Percentiles rank a stretch among this genome's conserved stretches.
phyloP scores from a whole-genome alignment of 768 basidiomycete species.

The Rhodotorula toruloides region DNA sequence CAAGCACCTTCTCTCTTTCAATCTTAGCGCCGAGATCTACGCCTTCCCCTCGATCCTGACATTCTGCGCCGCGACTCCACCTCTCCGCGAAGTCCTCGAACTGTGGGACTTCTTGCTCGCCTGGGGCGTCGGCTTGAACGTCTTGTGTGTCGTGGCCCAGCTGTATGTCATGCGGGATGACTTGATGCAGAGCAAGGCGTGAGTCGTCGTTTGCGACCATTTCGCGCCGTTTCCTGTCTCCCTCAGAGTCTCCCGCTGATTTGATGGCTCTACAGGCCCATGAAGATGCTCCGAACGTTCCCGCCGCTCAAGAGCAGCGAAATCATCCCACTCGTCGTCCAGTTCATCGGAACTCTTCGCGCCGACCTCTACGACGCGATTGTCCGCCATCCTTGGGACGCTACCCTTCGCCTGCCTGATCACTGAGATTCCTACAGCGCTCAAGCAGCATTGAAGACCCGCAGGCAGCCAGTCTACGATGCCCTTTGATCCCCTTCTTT shows the following conservation, averaged over 20 bases:
- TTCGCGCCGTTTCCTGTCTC: not conserved
- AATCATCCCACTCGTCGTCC: slow-evolving; percentile 87
- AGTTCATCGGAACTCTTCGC: slow-evolving; percentile 85
- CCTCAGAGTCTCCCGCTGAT: not conserved
- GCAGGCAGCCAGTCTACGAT: too few relatives aligned
- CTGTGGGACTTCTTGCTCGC: slow-evolving; percentile 97
- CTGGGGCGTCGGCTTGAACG: slow-evolving; percentile 92
- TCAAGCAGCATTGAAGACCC: too few relatives aligned
- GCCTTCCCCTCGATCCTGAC: slow-evolving; percentile 96
- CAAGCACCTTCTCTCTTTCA: slow-evolving; percentile 74
- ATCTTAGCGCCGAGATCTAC: slow-evolving; percentile 90
- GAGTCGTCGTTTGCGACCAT: slow-evolving; percentile 37
- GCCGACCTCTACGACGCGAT: slow-evolving; percentile 80
- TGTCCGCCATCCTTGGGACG: slow-evolving; percentile 70
- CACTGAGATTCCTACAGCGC: too few relatives aligned
- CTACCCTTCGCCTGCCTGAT: not conserved
- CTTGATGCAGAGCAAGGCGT: slow-evolving; percentile 74
- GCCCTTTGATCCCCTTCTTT: too few relatives aligned
- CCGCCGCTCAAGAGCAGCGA: slow-evolving; percentile 81
- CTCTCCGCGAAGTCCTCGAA: slow-evolving; percentile 85
- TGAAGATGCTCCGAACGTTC: slow-evolving; percentile 88
- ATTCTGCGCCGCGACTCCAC: slow-evolving; percentile 92
- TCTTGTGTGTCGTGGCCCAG: slow-evolving; percentile 94
- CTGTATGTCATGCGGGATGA: slow-evolving; percentile 81
- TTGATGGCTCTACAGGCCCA: slow-evolving; percentile 58